These are phyloP conservation scores for Plenodomus tracheiphilus DNA, from an alignment of 2,329 filamentous ascomycete species.

Conservation along the genomic window DNA sequence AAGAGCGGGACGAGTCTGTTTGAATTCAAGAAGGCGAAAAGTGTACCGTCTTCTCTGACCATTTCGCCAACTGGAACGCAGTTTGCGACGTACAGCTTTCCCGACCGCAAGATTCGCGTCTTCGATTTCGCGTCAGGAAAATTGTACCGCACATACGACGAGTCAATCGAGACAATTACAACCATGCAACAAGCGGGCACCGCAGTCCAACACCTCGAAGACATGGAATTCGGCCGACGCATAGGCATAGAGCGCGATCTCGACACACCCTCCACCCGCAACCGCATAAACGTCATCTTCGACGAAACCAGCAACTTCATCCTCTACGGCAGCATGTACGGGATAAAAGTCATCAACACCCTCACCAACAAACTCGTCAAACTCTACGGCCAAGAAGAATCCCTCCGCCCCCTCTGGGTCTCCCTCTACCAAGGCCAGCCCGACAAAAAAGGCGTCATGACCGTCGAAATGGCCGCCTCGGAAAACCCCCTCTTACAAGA, in stretches of 20 bases:
- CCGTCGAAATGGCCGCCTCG: constrained; percentile 95
- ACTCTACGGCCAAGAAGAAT: constrained; percentile 87
- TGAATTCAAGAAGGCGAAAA: constrained; percentile 93
- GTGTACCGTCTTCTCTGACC: constrained; percentile 76
- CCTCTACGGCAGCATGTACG: constrained; percentile 87
- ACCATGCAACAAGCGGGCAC: constrained; percentile 97
- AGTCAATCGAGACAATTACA: constrained; percentile 84
- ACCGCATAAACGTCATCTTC: constrained; percentile 84
- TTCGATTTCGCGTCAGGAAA: constrained; percentile 93
- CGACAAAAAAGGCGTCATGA: constrained; percentile 89
- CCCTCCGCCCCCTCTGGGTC: constrained; percentile 80
- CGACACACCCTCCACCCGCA: constrained; percentile 67
- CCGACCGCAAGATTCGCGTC: constrained; percentile 87
- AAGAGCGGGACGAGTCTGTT: constrained; percentile 95
- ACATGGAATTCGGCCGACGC: constrained; percentile 88
- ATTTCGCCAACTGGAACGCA: constrained; percentile 85
- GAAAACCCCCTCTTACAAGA: constrained; percentile 91
- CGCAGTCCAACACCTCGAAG: constrained; percentile 76
- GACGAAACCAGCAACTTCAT: constrained; percentile 97
- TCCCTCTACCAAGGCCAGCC: constrained; percentile 93
- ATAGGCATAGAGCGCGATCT: constrained; percentile 85
- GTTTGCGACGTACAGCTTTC: constrained; percentile 87
- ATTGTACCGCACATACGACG: constrained; percentile 89
- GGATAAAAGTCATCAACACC: constrained; percentile 94
- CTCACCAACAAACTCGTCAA: constrained; percentile 91